These are phyloP conservation scores for Phlegmacium glaucopus DNA, from an alignment of 768 basidiomycete genomes.

Conservation along the genomic window DNA sequence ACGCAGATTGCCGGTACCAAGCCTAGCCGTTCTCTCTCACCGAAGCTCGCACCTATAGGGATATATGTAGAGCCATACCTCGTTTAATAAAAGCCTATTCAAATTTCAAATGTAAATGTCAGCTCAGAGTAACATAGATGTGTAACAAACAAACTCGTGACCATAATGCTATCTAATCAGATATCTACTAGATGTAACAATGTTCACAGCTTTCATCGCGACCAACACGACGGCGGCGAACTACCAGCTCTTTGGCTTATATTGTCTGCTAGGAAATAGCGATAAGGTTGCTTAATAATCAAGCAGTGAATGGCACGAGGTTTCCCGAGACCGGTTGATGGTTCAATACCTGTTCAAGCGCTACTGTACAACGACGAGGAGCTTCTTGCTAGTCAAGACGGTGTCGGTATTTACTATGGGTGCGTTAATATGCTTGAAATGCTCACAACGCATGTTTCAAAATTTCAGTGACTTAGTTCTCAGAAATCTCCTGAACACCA, in stretches of 20 bases:
- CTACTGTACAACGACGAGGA: conserved; percentile 81
- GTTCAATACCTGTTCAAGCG: conserved; percentile 74
- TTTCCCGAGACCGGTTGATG: conserved; percentile 59
- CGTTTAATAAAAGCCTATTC: too few relatives aligned
- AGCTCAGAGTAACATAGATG: too few relatives aligned
- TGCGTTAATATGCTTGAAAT: conserved; percentile 32
- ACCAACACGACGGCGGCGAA: too few relatives aligned
- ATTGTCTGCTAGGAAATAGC: too few relatives aligned
- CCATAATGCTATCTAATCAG: conserved; percentile 3
- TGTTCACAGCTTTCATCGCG: too few relatives aligned
- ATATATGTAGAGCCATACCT: too few relatives aligned
- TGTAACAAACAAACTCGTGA: conserved; percentile 4
- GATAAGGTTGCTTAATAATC: too few relatives aligned
- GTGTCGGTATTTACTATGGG: conserved; percentile 92
- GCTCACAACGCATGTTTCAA: conserved; percentile 5
- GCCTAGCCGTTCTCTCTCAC: too few relatives aligned
- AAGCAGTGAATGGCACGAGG: conserved; percentile 33
- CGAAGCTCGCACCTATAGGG: too few relatives aligned
- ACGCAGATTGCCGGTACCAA: conserved; percentile 26
- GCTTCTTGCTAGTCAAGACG: conserved; percentile 66
- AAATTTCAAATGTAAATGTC: too few relatives aligned
- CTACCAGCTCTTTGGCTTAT: too few relatives aligned
- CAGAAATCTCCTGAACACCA: conserved; percentile 85
- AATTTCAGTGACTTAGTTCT: conserved; percentile 43
- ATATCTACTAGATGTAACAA: too few relatives aligned